A percentile compares a stretch with the other conserved stretches of the same genome.
Evolutionary conservation across 305 asterid species (phyloP).

Genomic region (Fraxinus latifolia): DNA sequence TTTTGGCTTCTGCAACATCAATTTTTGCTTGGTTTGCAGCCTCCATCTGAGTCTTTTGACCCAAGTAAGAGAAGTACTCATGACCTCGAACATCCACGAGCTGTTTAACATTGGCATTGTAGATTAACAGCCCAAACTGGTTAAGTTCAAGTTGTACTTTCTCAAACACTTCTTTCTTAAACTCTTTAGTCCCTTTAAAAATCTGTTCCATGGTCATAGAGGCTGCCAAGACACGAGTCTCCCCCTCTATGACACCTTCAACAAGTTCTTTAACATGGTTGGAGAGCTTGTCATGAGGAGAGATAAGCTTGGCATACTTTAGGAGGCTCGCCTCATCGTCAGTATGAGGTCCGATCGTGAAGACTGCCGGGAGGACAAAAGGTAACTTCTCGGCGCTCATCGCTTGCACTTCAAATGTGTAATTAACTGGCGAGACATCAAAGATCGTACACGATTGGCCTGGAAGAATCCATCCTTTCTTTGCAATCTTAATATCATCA

Average conservation of each 20-base stretch:
- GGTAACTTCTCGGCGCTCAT: slow-evolving; percentile 47
- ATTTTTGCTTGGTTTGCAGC: slow-evolving; percentile 29
- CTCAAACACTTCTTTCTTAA: slow-evolving; percentile 33
- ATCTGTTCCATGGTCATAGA: slow-evolving; percentile 45
- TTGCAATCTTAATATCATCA: slow-evolving; percentile 29
- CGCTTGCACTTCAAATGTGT: slow-evolving; percentile 43
- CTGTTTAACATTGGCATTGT: slow-evolving; percentile 43
- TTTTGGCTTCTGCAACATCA: slow-evolving; percentile 38
- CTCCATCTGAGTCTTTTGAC: slow-evolving; percentile 46
- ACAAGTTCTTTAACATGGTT: slow-evolving; percentile 42
- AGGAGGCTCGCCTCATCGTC: slow-evolving; percentile 31
- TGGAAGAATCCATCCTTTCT: slow-evolving; percentile 41
- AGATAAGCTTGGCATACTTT: slow-evolving; percentile 36
- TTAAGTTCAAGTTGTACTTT: slow-evolving; percentile 40
- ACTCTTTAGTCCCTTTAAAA: slow-evolving; percentile 39
- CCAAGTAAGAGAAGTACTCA: slow-evolving; percentile 38
- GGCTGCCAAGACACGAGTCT: slow-evolving; percentile 40
- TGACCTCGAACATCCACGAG: slow-evolving; percentile 42
- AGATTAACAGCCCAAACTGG: slow-evolving; percentile 42
- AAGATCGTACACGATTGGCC: slow-evolving; percentile 35
- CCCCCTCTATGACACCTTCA: slow-evolving; percentile 43
- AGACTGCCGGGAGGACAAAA: slow-evolving; percentile 38
- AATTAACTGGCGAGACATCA: slow-evolving; percentile 39
- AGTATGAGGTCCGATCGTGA: slow-evolving; percentile 38
- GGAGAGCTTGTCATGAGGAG: slow-evolving; percentile 41